Evolutionary conservation across 1,139 yeast genomes (phyloP), one percentile per base, ranked within the genome.

Genomic region (Kurtzmaniella quercitrusa): DNA sequence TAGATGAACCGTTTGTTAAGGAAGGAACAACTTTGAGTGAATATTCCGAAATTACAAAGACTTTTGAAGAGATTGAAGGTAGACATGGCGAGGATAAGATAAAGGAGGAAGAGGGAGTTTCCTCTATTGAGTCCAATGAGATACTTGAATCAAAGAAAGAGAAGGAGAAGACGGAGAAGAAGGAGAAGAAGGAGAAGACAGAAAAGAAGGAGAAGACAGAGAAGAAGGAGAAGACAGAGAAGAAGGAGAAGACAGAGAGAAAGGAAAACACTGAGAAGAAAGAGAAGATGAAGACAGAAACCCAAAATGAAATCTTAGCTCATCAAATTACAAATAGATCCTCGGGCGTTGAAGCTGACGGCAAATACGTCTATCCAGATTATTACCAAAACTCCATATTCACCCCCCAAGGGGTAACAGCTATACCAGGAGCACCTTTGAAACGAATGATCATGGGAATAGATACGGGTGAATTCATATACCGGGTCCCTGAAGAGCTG

Each of bases 401-500:
- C 3, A 41, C 50, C 2, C 53, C 61, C 5, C 46, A 48, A 19
- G 80, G 80, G n/a, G 64, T 82, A 3, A 61, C 70, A 10, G 79
- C 85, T 3, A 65, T 59, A 1, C 58, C 71, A 7, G 61, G 75
- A 3, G 61, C 63, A 31, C 55, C 62, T 19, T 57, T 73, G 41
- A 56, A 63, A 14, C 66, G 68, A 49, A 55, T 29, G 62, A 74
- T 51, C 58, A 69, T 2, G 52, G 53, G 54, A n/a, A 55, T 51
- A 34, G 52, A 48, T 19, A 71, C 75, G 38, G 57, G 56, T 17
- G 73, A 79, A 29, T 71, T 79, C 42, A 71, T 85, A 1, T 85
- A 82, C 59, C 67, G 85, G 46, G 55, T 90, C 2, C 87, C 90
- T 0, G 96, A 89, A 52, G 73, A 74, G 40, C 85, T 89, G 55